Percentiles rank a stretch among this genome's conserved stretches.
phyloP scores from a whole-genome alignment of 2,329 filamentous ascomycete genomes.

The Magnaporthiopsis rhizophila region DNA sequence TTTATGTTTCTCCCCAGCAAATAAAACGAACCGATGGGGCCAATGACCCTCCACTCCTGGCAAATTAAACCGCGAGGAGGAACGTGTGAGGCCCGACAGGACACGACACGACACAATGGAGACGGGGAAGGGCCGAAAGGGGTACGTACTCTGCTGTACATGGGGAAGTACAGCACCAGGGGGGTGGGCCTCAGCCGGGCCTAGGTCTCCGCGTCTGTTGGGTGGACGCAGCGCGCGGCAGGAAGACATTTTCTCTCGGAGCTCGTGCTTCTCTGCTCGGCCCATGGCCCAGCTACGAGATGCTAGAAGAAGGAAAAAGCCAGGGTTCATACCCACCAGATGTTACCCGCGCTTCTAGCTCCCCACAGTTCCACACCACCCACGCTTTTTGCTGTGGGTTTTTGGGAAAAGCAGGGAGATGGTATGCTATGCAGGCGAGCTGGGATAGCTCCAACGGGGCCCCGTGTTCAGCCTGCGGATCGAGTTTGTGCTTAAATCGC shows the following conservation, averaged over 20 bases:
- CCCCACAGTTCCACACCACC: not conserved
- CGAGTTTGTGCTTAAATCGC: conserved; percentile 2
- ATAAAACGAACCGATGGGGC: not conserved
- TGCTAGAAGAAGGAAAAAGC: not conserved
- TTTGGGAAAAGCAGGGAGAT: not conserved
- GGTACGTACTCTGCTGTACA: not conserved
- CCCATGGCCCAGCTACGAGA: not conserved
- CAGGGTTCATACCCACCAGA: not conserved
- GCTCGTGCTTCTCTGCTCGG: not conserved
- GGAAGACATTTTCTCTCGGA: not conserved
- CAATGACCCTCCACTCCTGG: not conserved
- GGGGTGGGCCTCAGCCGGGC: not conserved
- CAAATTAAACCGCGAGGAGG: conserved; percentile 2
- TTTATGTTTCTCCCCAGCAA: not conserved
- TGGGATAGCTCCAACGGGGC: not conserved
- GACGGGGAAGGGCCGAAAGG: not conserved
- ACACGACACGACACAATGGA: not conserved
- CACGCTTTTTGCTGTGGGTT: not conserved
- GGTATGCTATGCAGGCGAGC: not conserved
- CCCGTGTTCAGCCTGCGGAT: not conserved
- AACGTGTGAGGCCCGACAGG: not conserved
- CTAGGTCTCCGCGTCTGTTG: not conserved
- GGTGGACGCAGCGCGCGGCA: not conserved
- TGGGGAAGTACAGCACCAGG: not conserved
- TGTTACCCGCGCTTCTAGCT: not conserved